These are phyloP conservation scores for Heterobasidion parviporum DNA, from an alignment of 1,284 basidiomycete genomes.

Conservation along the genomic window DNA sequence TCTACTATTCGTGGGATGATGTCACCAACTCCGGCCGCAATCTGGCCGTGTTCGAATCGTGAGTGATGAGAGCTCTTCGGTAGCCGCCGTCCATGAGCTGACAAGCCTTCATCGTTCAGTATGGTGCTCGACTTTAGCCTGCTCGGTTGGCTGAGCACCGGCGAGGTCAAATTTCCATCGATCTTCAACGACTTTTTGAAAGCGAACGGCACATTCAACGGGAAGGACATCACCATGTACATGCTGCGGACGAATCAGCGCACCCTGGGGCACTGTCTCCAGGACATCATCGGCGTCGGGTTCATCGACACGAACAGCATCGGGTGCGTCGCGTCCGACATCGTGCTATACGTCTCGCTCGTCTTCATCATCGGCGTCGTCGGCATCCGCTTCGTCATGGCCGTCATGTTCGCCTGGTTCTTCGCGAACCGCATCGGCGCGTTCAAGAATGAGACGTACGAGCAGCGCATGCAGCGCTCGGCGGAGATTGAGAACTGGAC, in stretches of 20 bases:
- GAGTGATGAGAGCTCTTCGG: slow-evolving; percentile 22
- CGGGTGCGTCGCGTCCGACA: slow-evolving; percentile 91
- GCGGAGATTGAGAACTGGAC: slow-evolving; percentile 96
- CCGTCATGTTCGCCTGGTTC: slow-evolving; percentile 97
- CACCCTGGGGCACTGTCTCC: slow-evolving; percentile 72
- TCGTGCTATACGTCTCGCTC: slow-evolving; percentile 92
- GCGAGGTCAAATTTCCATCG: slow-evolving; percentile 74
- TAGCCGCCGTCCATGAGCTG: not conserved
- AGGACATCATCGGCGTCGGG: slow-evolving; percentile 82
- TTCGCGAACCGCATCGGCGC: slow-evolving; percentile 90
- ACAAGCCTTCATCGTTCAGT: slow-evolving; percentile 30
- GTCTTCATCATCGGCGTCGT: slow-evolving; percentile 98
- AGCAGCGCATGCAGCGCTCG: slow-evolving; percentile 87
- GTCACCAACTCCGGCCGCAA: slow-evolving; percentile 65
- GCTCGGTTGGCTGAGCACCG: slow-evolving; percentile 75
- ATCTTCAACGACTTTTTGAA: slow-evolving; percentile 76
- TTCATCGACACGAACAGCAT: slow-evolving; percentile 93
- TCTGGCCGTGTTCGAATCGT: slow-evolving; percentile 89
- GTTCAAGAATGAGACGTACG: slow-evolving; percentile 90
- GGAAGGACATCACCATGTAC: slow-evolving; percentile 81
- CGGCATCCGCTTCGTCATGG: slow-evolving; percentile 92
- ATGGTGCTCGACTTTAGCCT: slow-evolving; percentile 84
- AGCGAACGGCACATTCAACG: slow-evolving; percentile 67
- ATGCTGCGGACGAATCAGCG: slow-evolving; percentile 63
- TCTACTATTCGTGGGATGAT: slow-evolving; percentile 92